Evolutionary conservation across 257 asterid genomes (phyloP).

Genomic region (Galeopsis tetrahit): DNA sequence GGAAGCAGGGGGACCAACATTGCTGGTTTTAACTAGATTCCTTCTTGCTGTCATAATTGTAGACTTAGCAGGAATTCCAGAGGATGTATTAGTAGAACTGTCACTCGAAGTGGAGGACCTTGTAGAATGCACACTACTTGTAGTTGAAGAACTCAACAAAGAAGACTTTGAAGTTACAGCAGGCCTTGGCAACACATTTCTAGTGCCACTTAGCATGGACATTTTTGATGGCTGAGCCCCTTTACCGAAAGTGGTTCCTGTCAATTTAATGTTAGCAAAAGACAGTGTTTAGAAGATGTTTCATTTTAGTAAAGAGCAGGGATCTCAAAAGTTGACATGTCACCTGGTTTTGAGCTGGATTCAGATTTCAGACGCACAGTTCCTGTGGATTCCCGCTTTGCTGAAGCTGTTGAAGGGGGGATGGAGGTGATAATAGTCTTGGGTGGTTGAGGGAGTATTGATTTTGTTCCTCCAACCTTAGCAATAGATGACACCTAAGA

Average conservation of each 20-base stretch:
- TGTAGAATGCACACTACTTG: constrained; percentile 50
- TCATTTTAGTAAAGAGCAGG: constrained; percentile 2
- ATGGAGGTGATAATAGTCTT: constrained; percentile 47
- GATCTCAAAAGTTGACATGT: constrained; percentile 31
- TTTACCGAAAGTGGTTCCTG: constrained; percentile 52
- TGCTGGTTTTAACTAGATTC: constrained; percentile 50
- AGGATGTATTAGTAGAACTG: constrained; percentile 54
- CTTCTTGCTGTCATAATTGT: constrained; percentile 54
- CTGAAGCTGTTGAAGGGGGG: constrained; percentile 44
- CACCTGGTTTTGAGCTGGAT: constrained; percentile 52
- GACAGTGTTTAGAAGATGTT: constrained; percentile 18
- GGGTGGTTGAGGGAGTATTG: constrained; percentile 54
- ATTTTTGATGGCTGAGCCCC: constrained; percentile 62
- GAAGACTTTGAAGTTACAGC: constrained; percentile 50
- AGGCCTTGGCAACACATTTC: constrained; percentile 64
- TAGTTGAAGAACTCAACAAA: constrained; percentile 47
- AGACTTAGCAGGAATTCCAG: constrained; percentile 51
- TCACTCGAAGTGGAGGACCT: constrained; percentile 67
- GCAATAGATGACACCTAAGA: constrained; percentile 46
- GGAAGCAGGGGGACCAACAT: constrained; percentile 51
- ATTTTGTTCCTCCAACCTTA: constrained; percentile 45
- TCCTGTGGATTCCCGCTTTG: constrained; percentile 64
- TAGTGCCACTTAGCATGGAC: constrained; percentile 47
- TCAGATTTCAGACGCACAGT: constrained; percentile 54
- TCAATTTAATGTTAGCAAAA: constrained; percentile 20